phyloP scores from a whole-genome alignment of 2,329 filamentous ascomycete species.

The Fusarium torulosum region DNA sequence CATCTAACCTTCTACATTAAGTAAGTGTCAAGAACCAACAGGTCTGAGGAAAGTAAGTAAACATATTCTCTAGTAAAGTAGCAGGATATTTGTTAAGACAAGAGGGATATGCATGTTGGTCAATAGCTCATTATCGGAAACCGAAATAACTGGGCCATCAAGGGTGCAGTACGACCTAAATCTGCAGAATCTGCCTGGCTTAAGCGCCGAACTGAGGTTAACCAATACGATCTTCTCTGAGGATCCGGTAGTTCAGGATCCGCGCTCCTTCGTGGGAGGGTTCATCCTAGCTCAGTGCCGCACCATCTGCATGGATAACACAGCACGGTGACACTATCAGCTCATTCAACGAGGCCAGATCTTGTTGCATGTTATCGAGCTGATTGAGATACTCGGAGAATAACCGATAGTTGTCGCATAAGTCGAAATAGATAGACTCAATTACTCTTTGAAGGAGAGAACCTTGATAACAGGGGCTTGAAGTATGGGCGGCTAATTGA shows the following conservation, averaged over 20 bases:
- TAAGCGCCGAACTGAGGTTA: constrained; percentile 21
- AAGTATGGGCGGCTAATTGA: constrained; percentile 25
- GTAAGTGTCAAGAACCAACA: constrained; percentile 31
- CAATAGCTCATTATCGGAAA: constrained; percentile 32
- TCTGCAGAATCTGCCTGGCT: constrained; percentile 5
- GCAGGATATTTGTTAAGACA: constrained; percentile 29
- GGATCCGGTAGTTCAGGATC: not conserved
- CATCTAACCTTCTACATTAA: constrained; percentile 1
- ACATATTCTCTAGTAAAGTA: constrained; percentile 26
- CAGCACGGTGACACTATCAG: constrained; percentile 4
- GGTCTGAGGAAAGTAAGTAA: not conserved
- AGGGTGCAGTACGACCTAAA: constrained; percentile 16
- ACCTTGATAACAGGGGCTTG: not conserved
- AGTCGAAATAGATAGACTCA: not conserved
- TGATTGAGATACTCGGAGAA: not conserved
- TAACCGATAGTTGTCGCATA: not conserved
- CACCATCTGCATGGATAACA: constrained; percentile 17
- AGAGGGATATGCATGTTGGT: constrained; percentile 39
- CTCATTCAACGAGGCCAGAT: not conserved
- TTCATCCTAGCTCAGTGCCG: constrained; percentile 20
- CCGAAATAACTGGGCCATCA: constrained; percentile 31
- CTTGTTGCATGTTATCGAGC: not conserved
- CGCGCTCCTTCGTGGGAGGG: constrained; percentile 3
- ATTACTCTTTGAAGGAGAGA: not conserved
- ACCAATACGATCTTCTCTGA: constrained; percentile 14